Base-by-base conservation (phyloP, 2,329 filamentous ascomycete species). In the Colletotrichum kahawae region DNA sequence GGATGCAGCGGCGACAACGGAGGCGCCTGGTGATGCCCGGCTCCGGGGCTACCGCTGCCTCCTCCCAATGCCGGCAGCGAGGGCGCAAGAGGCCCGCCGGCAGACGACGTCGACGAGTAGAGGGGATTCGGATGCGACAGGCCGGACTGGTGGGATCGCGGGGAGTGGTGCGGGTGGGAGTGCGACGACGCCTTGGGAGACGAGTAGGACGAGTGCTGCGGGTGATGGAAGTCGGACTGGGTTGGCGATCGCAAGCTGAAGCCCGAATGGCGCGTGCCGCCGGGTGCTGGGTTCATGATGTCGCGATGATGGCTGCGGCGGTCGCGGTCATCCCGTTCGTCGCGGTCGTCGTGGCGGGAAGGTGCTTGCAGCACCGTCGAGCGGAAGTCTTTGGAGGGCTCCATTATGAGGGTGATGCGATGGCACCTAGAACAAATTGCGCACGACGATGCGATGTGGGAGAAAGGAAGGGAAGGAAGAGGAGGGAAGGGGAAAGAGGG, bases 221-320 rank as follows among this genome's bases (percentile, higher is more conserved):
- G 80, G 76, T 78, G 79, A 56, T 78, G 81, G 74, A 84, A 87
- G 77, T 87, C 85, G 77, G 84, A 76, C 76, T 86, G 86, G 64
- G 87, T 86, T 77, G 88, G 87, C 75, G 88, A 90, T 81, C 88
- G 85, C 82, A 89, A 82, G 80, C 82, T 87, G 81, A 89, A 89
- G 82, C 82, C 81, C 74, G 86, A 84, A 79, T 85, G 86, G 77
- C 83, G 84, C 78, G 84, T 82, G 79, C 79, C 75, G 76, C 79
- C 79, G 79, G 80, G 77, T 77, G 84, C 38, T 21, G 83, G 72
- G 79, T 85, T 87, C 81, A 87, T 82, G 78, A 88, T 86, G 82
- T 90, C 87, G 85, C 86, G 88, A 78, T 84, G 83, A 65, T 84
- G 84, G 78, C 43, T 51, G 43, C 80, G 80, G 78, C 81, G 81